Base-by-base conservation (phyloP, 2,329 filamentous ascomycete species). In the Pseudogymnoascus destructans region DNA sequence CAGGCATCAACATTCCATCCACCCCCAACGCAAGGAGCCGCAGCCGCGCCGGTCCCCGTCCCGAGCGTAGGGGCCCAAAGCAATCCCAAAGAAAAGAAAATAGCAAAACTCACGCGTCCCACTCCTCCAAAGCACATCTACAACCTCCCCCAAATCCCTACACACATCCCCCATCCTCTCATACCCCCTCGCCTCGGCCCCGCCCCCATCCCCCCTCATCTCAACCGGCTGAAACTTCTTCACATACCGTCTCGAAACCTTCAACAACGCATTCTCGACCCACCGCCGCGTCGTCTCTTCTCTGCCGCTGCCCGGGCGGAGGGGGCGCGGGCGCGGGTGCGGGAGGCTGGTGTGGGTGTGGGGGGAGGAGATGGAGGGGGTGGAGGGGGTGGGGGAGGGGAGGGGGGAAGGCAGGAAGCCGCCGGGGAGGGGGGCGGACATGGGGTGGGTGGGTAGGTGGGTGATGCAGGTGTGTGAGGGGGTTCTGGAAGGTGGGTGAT, bases 101-200 rank as follows among this genome's bases (percentile, higher is more conserved):
- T 17, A 35, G 11, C 9, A 17, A 4, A 27, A 77, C 87, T 69
- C 76, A 90, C 89, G 89, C 19, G 91, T 95, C 8, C 87, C 89
- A 27, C 85, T 89, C 19, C 89, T 79, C 92, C 92, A 97, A 4
- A 95, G 72, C 6, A 95, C 79, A 69, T 95, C 86, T 13, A 95
- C 73, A 10, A 95, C 69, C 5, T 77, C 77, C 59, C 91, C 86
- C 0, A 95, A 71, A 66, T 95, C 89, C 59, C 75, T 79, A 58
- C 82, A 88, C 3, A 89, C 79, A 66, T 91, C 85, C 55, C 74
- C 76, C 69, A 92, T 87, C 57, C 72, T 80, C 58, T 75, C 73
- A 62, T 85, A 86, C 55, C 73, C 73, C 9, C 67, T 67, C 9
- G 68, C 67, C 67, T 69, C 30, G 66, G 68, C 13, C 67, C 71